Percentiles rank a stretch among this genome's conserved stretches.
Conservation (phyloP, 2,329 filamentous ascomycete genomes). For the Paraphoma chrysanthemicola region DNA sequence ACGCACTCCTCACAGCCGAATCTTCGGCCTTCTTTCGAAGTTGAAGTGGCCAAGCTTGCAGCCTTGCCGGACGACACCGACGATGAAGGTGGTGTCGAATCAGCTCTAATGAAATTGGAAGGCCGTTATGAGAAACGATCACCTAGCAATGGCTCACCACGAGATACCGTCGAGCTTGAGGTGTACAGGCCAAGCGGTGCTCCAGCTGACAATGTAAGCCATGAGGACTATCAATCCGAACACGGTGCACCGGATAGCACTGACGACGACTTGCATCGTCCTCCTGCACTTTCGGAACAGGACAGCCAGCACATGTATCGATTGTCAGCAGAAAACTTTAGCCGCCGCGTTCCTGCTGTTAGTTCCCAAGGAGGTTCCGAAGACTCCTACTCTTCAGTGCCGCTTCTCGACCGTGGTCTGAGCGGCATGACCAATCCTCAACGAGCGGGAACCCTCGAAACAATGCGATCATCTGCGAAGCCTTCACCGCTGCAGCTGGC, state of each 20-base stretch:
- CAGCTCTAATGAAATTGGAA: slow-evolving; percentile 90
- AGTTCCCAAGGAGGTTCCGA: slow-evolving; percentile 65
- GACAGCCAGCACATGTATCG: slow-evolving; percentile 40
- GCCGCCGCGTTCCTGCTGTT: slow-evolving; percentile 27
- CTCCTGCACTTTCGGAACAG: slow-evolving; percentile 32
- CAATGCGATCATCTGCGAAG: slow-evolving; percentile 56
- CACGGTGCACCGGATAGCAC: slow-evolving; percentile 22
- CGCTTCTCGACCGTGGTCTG: slow-evolving; percentile 73
- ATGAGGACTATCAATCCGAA: slow-evolving; percentile 26
- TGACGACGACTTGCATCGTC: slow-evolving; percentile 37
- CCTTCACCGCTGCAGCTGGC: slow-evolving; percentile 40
- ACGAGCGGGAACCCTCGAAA: slow-evolving; percentile 48
- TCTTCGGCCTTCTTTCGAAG: slow-evolving; percentile 78
- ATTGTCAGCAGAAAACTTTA: slow-evolving; percentile 41
- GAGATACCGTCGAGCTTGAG: slow-evolving; percentile 25
- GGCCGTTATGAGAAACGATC: slow-evolving; percentile 73
- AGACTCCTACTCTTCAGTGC: slow-evolving; percentile 78
- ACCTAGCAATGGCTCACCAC: slow-evolving; percentile 30
- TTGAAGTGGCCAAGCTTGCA: slow-evolving; percentile 84
- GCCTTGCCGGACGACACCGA: slow-evolving; percentile 86
- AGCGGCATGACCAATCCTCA: slow-evolving; percentile 32
- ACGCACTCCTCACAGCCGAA: slow-evolving; percentile 64
- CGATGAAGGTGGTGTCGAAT: slow-evolving; percentile 82
- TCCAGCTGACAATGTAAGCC: slow-evolving; percentile 19
- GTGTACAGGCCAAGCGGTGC: slow-evolving; percentile 30